These are phyloP conservation scores for Pelargonium cotyledonis DNA, from an alignment of 441 rosid genomes.

Conservation along the genomic window DNA sequence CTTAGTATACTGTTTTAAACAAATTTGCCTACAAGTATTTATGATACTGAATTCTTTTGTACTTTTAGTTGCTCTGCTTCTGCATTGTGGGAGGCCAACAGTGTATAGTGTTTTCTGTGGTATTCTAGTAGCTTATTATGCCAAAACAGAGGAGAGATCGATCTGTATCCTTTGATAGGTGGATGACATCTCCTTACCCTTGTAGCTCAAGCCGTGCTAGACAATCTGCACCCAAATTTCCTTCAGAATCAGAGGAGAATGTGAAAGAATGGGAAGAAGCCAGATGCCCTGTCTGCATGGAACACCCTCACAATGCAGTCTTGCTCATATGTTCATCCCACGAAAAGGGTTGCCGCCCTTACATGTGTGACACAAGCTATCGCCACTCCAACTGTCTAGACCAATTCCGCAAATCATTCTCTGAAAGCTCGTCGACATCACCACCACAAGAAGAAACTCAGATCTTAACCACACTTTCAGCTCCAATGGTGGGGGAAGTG, in stretches of 20 bases:
- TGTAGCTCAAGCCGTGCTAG: conserved; percentile 39
- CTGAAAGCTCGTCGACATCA: conserved; percentile 29
- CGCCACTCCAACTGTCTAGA: conserved; percentile 79
- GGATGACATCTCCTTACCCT: conserved; percentile 42
- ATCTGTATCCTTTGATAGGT: conserved; percentile 49
- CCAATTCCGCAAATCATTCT: conserved; percentile 64
- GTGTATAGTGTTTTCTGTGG: no score
- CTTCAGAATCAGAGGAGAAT: conserved; percentile 37
- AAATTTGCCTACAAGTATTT: no score
- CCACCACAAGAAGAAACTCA: conserved; percentile 32
- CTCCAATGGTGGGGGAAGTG: conserved; percentile 19
- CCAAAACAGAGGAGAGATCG: conserved; percentile 69
- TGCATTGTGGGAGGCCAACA: no score
- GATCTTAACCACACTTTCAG: conserved; percentile 17
- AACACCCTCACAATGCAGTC: conserved; percentile 80
- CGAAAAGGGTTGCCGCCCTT: conserved; percentile 71
- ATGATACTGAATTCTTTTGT: no score
- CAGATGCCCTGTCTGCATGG: conserved; percentile 78
- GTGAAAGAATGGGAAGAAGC: conserved; percentile 71
- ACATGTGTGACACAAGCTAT: conserved; percentile 78
- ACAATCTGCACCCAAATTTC: conserved; percentile 31
- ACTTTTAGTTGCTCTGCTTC: no score
- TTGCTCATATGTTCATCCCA: conserved; percentile 68
- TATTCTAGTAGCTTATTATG: conserved; percentile 23
- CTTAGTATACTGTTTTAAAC: no score